phyloP scores from a whole-genome alignment of 1,284 basidiomycete genomes.

The Trichosporon faecale region DNA sequence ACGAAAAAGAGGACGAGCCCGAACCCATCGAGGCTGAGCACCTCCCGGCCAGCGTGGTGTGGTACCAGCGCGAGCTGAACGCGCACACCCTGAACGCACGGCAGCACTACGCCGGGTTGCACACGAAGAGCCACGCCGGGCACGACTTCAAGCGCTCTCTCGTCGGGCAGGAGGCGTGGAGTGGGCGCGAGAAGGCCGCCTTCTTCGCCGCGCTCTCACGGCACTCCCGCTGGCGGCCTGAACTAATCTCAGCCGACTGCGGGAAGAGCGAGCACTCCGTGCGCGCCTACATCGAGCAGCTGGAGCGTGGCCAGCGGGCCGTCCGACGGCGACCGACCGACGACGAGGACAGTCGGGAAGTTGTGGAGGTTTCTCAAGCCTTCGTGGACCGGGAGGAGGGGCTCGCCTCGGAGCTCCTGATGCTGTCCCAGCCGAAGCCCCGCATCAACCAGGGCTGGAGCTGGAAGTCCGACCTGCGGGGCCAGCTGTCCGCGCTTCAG shows the following conservation, averaged over 20 bases:
- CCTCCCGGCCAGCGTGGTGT: neutral
- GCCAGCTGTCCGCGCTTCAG: neutral
- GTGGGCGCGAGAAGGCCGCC: slow-evolving; percentile 60
- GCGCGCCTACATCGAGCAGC: slow-evolving; percentile 59
- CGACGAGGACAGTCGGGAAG: neutral
- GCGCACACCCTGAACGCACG: slow-evolving; percentile 2
- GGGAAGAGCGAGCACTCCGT: slow-evolving; percentile 62
- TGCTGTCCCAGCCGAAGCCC: neutral
- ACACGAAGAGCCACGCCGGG: neutral
- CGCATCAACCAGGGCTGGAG: neutral
- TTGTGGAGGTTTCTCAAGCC: slow-evolving; percentile 59
- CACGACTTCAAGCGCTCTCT: neutral
- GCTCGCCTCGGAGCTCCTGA: slow-evolving; percentile 49
- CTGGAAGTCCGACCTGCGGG: neutral
- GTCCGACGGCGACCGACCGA: neutral
- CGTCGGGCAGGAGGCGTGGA: slow-evolving; percentile 57
- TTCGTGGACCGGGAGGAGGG: slow-evolving; percentile 64
- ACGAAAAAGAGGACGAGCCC: neutral
- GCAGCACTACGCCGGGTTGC: neutral
- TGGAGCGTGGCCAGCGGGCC: slow-evolving; percentile 40
- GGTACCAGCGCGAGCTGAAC: slow-evolving; percentile 18
- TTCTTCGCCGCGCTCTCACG: slow-evolving; percentile 67
- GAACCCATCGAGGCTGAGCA: neutral
- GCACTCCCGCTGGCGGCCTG: slow-evolving; percentile 66
- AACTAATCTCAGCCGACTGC: slow-evolving; percentile 65